Evolutionary conservation across 2,329 filamentous ascomycete species (phyloP), one percentile per base, ranked within the genome.

Genomic region (Ceratocystis alfenasii): DNA sequence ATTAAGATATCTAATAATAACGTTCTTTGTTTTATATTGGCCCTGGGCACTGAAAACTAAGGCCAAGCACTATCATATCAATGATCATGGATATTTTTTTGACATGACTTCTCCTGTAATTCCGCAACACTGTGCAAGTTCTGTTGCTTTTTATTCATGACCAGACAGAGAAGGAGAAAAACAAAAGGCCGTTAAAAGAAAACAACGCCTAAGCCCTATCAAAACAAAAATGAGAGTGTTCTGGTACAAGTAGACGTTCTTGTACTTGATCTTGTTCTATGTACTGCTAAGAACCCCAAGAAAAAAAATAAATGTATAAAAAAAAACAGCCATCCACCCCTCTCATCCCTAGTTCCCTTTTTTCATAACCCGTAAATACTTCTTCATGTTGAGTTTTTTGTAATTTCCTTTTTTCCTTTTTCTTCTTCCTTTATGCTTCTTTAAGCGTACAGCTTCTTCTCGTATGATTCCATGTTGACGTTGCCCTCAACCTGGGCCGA

Each of bases 381-480:
- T 46, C 17, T 50, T 53, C 12, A 53, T 62, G 45, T 57, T 62
- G 33, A 46, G 2, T 45, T 48, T 12, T 50, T 62, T 65, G n/a
- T 50, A 33, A 10, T 65, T n/a, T 6, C 17, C 57, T 33, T 67
- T 65, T 20, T 62, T 50, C 53, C 22, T 17, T 64, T 67, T 15
- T 41, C 15, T 46, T 62, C n/a, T 36, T 44, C 17, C 5, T 57
- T 44, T n/a, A 53, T 12, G 12, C 22, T 36, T 59, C 17, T 33
- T 76, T 85, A 96, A 72, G 91, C 90, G 78, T 95, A 99, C 71
- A 99, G 88, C 84, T 97, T 99, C 88, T 99, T 99, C 82, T 97
- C 94, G 76, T 95, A 97, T 75, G 90, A 93, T 81, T 97, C 91
- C 83, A 99, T 91, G 79, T 97, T 95, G 69, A 99, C 92, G 74